Evolutionary conservation across 345 rosid species (phyloP), one percentile per base, ranked within the genome.

Genomic region (Rhodamnia argentea): DNA sequence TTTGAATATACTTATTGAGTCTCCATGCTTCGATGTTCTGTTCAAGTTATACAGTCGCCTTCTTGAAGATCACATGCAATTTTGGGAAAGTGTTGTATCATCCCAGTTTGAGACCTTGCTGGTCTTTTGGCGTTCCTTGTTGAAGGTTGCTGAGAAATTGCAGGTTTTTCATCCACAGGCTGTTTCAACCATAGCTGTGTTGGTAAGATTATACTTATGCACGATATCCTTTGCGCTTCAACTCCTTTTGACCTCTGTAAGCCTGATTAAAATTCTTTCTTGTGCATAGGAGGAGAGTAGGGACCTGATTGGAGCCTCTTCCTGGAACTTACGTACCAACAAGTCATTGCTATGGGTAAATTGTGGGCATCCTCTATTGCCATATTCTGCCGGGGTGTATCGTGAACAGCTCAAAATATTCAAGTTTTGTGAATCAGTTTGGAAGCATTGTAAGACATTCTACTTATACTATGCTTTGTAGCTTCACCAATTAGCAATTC

Each of bases 361-460:
- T 88, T 98, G 98, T 42, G 99, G 99, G 85, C 99, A 96, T 91
- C 99, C 99, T 50, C 88, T 90, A 83, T 86, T 92, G 83, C 99
- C 99, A 52, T 86, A 88, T 70, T 93, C 95, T 83, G 89, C 91
- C 50, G 87, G 91, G 53, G 83, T 95, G 85, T 94, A 90, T 91
- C 44, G 87, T 83, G 88, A 89, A 83, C 96, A 94, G 92, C 91
- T 90, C 55, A 87, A 90, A 76, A 89, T 97, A 88, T 86, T 92
- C 52, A 88, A 89, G 86, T 89, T 93, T 22, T 96, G 96, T 87
- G 90, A 92, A 70, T 87, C 87, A 84, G 88, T 97, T 87, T 97
- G 97, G 99, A 89, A 88, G 87, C 91, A 88, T 82, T 96, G 98
- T 96, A 93, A 83, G 89, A 81, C 52, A 84, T 88, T 58, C 75